Conservation (phyloP, 208 protist species). For the Kentomonas sorsogonicus region DNA sequence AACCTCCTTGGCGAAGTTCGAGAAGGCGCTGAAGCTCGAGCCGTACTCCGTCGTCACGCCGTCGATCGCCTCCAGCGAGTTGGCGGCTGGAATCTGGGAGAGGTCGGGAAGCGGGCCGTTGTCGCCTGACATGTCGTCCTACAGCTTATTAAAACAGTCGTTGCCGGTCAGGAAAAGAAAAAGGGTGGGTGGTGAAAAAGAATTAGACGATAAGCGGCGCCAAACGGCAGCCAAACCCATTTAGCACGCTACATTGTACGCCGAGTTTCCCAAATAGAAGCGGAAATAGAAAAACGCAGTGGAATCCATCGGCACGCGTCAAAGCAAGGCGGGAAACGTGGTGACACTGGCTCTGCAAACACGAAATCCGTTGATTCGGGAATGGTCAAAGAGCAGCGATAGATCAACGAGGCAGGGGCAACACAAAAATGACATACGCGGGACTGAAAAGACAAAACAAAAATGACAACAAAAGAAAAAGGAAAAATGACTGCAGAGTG, state of each 20-base stretch:
- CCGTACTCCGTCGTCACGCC: slow-evolving; percentile 56
- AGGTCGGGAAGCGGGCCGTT: slow-evolving; percentile 30
- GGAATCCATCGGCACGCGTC: background rate
- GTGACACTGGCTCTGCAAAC: background rate
- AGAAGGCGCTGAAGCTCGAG: slow-evolving; percentile 34
- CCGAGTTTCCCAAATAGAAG: background rate
- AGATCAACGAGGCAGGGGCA: background rate
- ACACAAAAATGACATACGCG: background rate
- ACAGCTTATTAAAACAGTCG: slow-evolving; percentile 17
- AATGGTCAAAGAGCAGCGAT: background rate
- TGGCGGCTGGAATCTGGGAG: slow-evolving; percentile 35
- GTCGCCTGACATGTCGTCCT: no score
- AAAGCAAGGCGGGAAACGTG: background rate
- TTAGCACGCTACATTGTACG: background rate
- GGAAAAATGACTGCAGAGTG: no score
- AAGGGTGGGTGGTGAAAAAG: slow-evolving; percentile 6
- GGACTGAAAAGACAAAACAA: background rate
- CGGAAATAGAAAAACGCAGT: background rate
- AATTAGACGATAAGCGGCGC: no score
- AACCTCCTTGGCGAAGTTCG: slow-evolving; percentile 49
- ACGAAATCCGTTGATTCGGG: background rate
- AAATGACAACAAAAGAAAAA: background rate
- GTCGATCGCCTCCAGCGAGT: slow-evolving; percentile 42
- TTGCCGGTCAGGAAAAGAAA: background rate
- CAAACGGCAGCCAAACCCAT: no score